Evolutionary conservation across 2,329 filamentous ascomycete species (phyloP).

Genomic region (Trichocomaceae sp.): DNA sequence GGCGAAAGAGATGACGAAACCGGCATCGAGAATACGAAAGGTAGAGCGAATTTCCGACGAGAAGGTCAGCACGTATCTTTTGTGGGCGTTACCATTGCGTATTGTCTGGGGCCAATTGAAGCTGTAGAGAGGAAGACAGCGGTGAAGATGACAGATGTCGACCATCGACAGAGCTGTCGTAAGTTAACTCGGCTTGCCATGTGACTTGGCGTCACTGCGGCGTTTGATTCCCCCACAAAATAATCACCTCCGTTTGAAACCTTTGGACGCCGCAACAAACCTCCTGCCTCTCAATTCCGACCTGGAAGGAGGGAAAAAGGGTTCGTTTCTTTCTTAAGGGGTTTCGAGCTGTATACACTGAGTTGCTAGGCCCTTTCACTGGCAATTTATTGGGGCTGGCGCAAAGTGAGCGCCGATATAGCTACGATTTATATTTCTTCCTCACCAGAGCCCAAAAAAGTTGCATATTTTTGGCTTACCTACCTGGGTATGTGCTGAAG

Average conservation of each 20-base stretch:
- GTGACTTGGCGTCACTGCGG: slow-evolving; percentile 28
- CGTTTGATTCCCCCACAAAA: slow-evolving; percentile 14
- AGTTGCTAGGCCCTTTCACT: not conserved
- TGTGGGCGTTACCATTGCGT: not conserved
- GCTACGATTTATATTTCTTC: not conserved
- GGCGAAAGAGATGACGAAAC: slow-evolving; percentile 1
- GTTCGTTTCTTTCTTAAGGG: not conserved
- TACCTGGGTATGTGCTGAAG: too few species aligned
- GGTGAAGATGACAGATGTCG: slow-evolving; percentile 7
- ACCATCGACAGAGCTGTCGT: slow-evolving; percentile 1
- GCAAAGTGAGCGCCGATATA: not conserved
- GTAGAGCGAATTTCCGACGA: not conserved
- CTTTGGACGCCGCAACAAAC: slow-evolving; percentile 1
- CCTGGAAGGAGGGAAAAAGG: not conserved
- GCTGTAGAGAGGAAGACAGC: not conserved
- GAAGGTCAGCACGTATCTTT: not conserved
- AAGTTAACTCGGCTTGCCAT: slow-evolving; percentile 4
- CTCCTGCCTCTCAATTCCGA: not conserved
- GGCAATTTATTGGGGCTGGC: not conserved
- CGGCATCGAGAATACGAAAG: not conserved
- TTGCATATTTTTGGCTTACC: not conserved
- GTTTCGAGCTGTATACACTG: not conserved
- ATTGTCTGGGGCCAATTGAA: not conserved
- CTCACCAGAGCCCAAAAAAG: not conserved
- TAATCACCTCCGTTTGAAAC: not conserved